phyloP scores from a whole-genome alignment of 148 eudicot species.

The Beta vulgaris region DNA sequence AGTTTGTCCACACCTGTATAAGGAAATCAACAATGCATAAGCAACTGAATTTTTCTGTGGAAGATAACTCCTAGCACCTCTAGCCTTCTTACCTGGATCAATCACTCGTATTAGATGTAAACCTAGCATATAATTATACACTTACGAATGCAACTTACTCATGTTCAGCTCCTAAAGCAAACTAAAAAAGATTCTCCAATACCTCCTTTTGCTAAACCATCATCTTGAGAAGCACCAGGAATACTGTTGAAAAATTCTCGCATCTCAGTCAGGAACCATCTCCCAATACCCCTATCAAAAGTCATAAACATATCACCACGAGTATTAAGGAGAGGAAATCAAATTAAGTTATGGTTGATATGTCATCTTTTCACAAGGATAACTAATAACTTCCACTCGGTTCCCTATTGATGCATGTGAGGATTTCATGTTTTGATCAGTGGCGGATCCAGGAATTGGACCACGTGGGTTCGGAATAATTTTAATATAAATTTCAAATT shows the following conservation, averaged over 20 bases:
- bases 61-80: conserved; percentile 49
- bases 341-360: conserved; percentile 1
- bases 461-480: too few relatives aligned
- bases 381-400: not conserved
- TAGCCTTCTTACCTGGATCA: conserved; percentile 53
- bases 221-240: conserved; percentile 40
- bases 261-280: conserved; percentile 74
- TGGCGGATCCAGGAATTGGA: too few relatives aligned
- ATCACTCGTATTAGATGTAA: not conserved
- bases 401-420: too few relatives aligned
- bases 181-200: not conserved
- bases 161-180: not conserved
- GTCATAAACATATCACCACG: conserved; percentile 10
- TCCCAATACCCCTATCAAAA: conserved; percentile 78
- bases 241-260: conserved; percentile 57
- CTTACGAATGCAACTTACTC: not conserved
- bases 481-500: too few relatives aligned
- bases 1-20: conserved; percentile 52
- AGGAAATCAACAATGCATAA: conserved; percentile 75
- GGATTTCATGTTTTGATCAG: too few relatives aligned
- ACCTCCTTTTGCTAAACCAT: conserved; percentile 52
- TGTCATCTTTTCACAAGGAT: not conserved
- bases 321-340: not conserved
- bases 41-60: conserved; percentile 92
- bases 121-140: not conserved